These are phyloP conservation scores for fission yeast (Schizosaccharomyces pombe) DNA, from an alignment of 805 yeast species.

Conservation along the genomic window DNA sequence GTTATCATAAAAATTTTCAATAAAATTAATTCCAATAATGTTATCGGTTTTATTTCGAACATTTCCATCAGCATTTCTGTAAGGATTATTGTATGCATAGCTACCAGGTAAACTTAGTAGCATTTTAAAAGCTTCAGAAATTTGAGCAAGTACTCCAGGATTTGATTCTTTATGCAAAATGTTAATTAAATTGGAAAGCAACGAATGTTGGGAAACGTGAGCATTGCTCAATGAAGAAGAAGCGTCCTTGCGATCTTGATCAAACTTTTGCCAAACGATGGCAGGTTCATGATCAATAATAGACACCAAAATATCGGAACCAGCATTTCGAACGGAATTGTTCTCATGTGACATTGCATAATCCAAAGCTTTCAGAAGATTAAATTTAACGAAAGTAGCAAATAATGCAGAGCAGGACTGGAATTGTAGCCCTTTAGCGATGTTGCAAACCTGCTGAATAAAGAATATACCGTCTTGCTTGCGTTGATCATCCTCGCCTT, in stretches of 20 bases:
- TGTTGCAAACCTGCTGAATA: constrained; percentile 54
- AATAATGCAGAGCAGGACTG: constrained; percentile 43
- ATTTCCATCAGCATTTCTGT: constrained; percentile 7
- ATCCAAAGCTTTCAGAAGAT: constrained; percentile 43
- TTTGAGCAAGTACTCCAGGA: constrained; percentile 57
- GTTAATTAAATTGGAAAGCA: constrained; percentile 22
- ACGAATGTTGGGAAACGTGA: not conserved
- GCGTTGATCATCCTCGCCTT: not conserved
- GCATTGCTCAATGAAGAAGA: too few relatives aligned
- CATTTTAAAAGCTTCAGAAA: constrained; percentile 58
- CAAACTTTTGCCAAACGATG: constrained; percentile 6
- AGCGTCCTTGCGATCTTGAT: not conserved
- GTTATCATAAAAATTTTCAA: constrained; percentile 35
- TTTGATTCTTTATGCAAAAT: constrained; percentile 39
- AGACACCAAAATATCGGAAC: constrained; percentile 57
- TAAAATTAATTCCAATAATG: constrained; percentile 15
- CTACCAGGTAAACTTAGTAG: constrained; percentile 20
- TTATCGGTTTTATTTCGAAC: constrained; percentile 7
- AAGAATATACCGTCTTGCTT: constrained; percentile 48
- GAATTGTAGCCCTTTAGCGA: constrained; percentile 43
- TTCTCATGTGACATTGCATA: constrained; percentile 41
- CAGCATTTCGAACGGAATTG: constrained; percentile 31
- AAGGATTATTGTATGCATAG: constrained; percentile 22
- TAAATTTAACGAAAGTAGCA: constrained; percentile 36
- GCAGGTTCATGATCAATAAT: constrained; percentile 63